phyloP scores from a whole-genome alignment of 805 yeast genomes.

The Saccharomycopsis babjevae region DNA sequence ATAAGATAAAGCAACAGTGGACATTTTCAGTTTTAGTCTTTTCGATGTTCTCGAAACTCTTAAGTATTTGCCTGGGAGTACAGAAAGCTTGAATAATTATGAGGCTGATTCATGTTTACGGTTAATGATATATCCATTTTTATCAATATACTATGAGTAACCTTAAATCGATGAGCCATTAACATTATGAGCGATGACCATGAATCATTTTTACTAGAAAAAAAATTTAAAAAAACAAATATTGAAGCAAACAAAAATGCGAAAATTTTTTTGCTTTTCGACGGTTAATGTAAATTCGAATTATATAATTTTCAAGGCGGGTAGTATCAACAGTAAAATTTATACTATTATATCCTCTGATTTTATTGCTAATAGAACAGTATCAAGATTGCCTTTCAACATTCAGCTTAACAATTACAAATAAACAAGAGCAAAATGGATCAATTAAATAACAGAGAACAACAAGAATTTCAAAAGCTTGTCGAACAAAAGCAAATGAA shows the following conservation, averaged over 20 bases:
- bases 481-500: constrained; percentile 98
- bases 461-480: constrained; percentile 89
- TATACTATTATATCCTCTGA: too few species aligned
- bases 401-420: neutral
- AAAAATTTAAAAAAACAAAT: neutral
- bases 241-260: neutral
- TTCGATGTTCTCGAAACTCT: too few species aligned
- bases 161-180: neutral
- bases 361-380: too few species aligned
- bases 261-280: neutral
- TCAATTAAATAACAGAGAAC: constrained; percentile 88
- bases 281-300: neutral
- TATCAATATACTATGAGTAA: neutral
- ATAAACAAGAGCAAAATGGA: constrained; percentile 47
- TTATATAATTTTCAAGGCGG: neutral
- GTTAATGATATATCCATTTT: neutral
- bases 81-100: too few species aligned
- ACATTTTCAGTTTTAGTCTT: neutral
- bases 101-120: too few species aligned
- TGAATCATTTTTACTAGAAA: neutral
- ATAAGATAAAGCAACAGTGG: constrained; percentile 32
- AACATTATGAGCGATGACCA: neutral
- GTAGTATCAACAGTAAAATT: too few species aligned
- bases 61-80: too few species aligned
- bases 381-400: too few species aligned